A percentile compares a stretch with the other conserved stretches of the same genome.
Conservation (phyloP, 129 eudicot genomes). For the Centaurea solstitialis region DNA sequence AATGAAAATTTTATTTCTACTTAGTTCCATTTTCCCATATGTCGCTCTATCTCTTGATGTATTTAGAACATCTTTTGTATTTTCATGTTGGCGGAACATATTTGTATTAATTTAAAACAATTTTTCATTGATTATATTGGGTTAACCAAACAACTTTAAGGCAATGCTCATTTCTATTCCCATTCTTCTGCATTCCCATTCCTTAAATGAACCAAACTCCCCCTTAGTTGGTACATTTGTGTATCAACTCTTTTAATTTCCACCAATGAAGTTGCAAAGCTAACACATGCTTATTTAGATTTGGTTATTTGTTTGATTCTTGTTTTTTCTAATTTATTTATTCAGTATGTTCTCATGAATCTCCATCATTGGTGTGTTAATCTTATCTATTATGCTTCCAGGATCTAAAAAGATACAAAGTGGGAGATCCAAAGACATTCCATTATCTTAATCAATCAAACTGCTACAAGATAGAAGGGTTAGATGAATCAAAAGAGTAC, state of each 20-base stretch:
- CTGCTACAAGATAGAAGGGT: conserved; percentile 77
- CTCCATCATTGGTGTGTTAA: background rate
- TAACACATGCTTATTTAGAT: conserved; percentile 2
- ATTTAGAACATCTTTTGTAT: too few relatives aligned
- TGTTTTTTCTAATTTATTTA: background rate
- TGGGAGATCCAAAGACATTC: conserved; percentile 80
- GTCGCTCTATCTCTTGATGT: too few relatives aligned
- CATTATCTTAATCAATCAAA: conserved; percentile 94
- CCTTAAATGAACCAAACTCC: too few relatives aligned
- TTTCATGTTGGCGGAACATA: too few relatives aligned
- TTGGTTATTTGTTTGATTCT: background rate
- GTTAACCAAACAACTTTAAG: too few relatives aligned
- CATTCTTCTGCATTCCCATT: too few relatives aligned
- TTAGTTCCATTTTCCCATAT: too few relatives aligned
- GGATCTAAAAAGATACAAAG: conserved; percentile 77
- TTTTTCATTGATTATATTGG: too few relatives aligned
- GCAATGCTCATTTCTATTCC: too few relatives aligned
- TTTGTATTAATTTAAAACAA: too few relatives aligned
- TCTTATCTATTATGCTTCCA: conserved; percentile 28
- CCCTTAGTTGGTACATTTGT: background rate
- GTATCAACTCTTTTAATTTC: background rate
- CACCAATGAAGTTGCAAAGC: background rate
- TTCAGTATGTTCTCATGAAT: conserved; percentile 10
- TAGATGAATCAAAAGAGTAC: conserved; percentile 87
- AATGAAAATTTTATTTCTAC: too few relatives aligned